Evolutionary conservation across 2,329 filamentous ascomycete genomes (phyloP).

Genomic region (Furcasterigmium sp.): DNA sequence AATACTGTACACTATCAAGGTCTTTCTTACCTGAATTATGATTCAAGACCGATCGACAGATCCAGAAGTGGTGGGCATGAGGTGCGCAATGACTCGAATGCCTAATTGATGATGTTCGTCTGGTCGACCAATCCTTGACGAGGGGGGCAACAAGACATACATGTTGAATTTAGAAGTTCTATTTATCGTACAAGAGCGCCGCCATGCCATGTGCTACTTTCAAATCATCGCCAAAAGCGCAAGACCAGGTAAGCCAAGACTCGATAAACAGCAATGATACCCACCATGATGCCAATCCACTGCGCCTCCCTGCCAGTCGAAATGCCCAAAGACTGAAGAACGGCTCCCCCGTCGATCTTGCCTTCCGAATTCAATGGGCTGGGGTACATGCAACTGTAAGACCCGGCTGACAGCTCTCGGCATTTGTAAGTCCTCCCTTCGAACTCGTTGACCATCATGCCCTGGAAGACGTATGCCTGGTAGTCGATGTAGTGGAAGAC

Average conservation of each 20-base stretch:
- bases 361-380: constrained; percentile 59
- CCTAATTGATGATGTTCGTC: no score
- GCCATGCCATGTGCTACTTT: no score
- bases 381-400: constrained; percentile 67
- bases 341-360: constrained; percentile 63
- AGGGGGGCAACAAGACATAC: no score
- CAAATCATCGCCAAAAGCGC: not conserved
- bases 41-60: no score
- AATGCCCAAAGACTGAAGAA: constrained; percentile 68
- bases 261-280: constrained; percentile 69
- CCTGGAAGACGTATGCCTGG: constrained; percentile 80
- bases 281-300: constrained; percentile 73
- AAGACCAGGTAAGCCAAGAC: constrained; percentile 63
- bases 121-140: no score
- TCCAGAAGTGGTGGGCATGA: no score
- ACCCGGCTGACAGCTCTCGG: constrained; percentile 23
- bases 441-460: constrained; percentile 94
- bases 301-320: constrained; percentile 54
- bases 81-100: no score
- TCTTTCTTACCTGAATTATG: no score
- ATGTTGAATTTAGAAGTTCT: no score
- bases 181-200: no score
- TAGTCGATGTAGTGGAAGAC: constrained; percentile 89
- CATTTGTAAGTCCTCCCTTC: constrained; percentile 59
- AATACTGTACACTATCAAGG: no score